Evolutionary conservation across 768 basidiomycete species (phyloP).

Genomic region (Kwoniella mangroviensis): DNA sequence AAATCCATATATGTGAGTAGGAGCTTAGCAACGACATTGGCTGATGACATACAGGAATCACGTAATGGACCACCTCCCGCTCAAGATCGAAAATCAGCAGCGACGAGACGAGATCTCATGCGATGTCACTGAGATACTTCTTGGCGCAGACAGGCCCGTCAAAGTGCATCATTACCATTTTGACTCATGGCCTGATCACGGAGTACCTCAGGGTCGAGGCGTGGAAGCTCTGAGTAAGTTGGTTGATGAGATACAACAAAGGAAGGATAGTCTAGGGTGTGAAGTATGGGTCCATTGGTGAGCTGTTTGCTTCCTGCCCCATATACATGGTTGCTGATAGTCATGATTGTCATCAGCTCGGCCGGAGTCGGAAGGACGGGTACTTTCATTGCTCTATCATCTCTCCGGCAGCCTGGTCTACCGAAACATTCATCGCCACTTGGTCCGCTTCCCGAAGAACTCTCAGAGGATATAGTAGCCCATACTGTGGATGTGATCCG

Average conservation of each 20-base stretch:
- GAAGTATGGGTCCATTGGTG: constrained; percentile 58
- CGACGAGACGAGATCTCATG: constrained; percentile 7
- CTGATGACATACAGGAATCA: constrained; percentile 9
- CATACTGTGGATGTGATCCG: constrained; percentile 49
- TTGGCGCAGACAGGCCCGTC: constrained; percentile 6
- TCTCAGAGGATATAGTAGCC: constrained; percentile 44
- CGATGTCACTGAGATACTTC: constrained; percentile 6
- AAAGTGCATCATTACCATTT: constrained; percentile 49
- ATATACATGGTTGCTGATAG: background rate
- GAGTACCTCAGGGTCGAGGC: constrained; percentile 43
- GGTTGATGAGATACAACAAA: constrained; percentile 28
- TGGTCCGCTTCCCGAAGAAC: constrained; percentile 38
- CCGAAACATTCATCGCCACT: constrained; percentile 33
- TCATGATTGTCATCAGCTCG: constrained; percentile 36
- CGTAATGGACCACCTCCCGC: constrained; percentile 18
- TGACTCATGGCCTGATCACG: constrained; percentile 55
- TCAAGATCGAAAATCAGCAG: constrained; percentile 3
- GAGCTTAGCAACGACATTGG: background rate
- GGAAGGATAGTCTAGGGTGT: constrained; percentile 28
- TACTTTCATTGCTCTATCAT: constrained; percentile 55
- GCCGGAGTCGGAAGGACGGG: constrained; percentile 58
- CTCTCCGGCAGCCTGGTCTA: constrained; percentile 34
- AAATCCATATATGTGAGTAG: constrained; percentile 50
- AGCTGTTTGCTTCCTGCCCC: constrained; percentile 4
- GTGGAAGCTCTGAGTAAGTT: constrained; percentile 39